Percentiles rank a stretch among this genome's conserved stretches.
phyloP scores from a whole-genome alignment of 225 moss, liverwort and hornwort species.

The Bryoerythrophyllum caledonicum region DNA sequence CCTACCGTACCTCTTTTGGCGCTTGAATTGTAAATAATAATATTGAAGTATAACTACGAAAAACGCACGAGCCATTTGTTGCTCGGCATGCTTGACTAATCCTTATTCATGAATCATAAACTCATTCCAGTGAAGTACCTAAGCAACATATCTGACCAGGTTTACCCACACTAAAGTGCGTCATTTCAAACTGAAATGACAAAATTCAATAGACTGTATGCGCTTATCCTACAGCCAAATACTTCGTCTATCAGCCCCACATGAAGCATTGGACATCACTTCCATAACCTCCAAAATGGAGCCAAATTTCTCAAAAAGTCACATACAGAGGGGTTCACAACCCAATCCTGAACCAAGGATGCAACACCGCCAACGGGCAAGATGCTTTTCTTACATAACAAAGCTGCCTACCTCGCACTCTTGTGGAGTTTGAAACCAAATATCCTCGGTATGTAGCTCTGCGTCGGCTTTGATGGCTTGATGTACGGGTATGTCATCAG shows the following conservation, averaged over 20 bases:
- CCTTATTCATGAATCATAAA: neutral
- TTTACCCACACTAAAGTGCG: neutral
- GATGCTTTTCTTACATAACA: conserved; percentile 13
- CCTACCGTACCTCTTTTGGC: neutral
- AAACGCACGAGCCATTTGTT: neutral
- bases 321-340: conserved; percentile 7
- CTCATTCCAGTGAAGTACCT: neutral
- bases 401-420: conserved; percentile 77
- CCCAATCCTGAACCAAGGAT: conserved; percentile 15
- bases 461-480: conserved; percentile 90
- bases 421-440: conserved; percentile 98
- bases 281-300: conserved; percentile 32
- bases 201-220: neutral
- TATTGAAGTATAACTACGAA: neutral
- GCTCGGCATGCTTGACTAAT: neutral
- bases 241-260: conserved; percentile 14
- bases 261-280: neutral
- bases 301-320: conserved; percentile 10
- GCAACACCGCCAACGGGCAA: conserved; percentile 8
- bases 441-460: conserved; percentile 91
- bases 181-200: neutral
- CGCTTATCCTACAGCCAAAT: conserved; percentile 22
- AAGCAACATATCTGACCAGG: neutral
- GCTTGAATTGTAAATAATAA: neutral
- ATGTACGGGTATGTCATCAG: conserved; percentile 96